Evolutionary conservation across 208 protist genomes (phyloP).

Genomic region (Trypanosoma theileri): DNA sequence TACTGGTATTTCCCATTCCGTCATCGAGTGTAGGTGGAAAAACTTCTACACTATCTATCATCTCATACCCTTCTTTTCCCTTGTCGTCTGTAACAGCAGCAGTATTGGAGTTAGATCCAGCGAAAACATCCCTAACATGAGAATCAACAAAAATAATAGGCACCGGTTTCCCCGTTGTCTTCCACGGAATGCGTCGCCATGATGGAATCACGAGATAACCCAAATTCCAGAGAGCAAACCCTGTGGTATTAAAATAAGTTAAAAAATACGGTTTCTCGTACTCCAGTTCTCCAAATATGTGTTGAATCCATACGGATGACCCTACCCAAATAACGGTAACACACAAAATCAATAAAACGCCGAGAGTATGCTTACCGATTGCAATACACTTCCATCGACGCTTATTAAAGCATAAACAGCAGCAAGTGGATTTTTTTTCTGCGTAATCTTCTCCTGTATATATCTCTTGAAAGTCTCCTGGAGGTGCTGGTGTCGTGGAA

Average conservation of each 20-base stretch:
- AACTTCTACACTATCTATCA: background rate
- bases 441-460: background rate
- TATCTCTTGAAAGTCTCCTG: background rate
- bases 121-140: constrained; percentile 15
- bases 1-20: too few species aligned
- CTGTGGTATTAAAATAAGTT: constrained; percentile 91
- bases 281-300: constrained; percentile 80
- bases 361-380: constrained; percentile 72
- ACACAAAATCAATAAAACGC: constrained; percentile 78
- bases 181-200: constrained; percentile 62
- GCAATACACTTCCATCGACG: background rate
- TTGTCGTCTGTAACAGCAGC: background rate
- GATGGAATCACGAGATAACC: constrained; percentile 60
- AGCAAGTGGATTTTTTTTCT: background rate
- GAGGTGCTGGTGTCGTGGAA: too few species aligned
- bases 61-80: background rate
- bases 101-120: background rate
- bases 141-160: constrained; percentile 62
- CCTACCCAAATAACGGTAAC: constrained; percentile 91
- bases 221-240: constrained; percentile 84
- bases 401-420: background rate
- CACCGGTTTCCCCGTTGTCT: constrained; percentile 35
- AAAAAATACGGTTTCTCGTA: constrained; percentile 90
- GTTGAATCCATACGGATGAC: constrained; percentile 88
- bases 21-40: too few species aligned